Conservation (phyloP, 225 moss, liverwort and hornwort genomes). For the Climacium dendroides region DNA sequence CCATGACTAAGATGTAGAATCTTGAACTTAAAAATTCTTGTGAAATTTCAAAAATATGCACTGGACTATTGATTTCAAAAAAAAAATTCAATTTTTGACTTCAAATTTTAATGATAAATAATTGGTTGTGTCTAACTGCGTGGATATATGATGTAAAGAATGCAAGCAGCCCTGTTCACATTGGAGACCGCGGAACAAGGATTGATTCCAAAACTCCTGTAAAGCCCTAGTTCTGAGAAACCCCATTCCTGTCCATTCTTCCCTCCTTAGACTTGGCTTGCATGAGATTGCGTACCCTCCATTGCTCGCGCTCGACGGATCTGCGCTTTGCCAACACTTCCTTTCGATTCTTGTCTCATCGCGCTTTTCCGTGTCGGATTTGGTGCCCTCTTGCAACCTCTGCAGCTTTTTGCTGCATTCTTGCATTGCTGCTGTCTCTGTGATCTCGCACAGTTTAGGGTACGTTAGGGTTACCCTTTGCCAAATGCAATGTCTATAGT, state of each 20-base stretch:
- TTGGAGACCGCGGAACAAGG: not conserved
- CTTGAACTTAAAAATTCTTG: not conserved
- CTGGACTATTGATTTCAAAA: rapidly evolving
- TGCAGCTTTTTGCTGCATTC: not conserved
- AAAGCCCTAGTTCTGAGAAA: not conserved
- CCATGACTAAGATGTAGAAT: not conserved
- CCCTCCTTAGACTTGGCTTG: not conserved
- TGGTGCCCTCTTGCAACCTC: not conserved
- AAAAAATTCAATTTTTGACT: not conserved
- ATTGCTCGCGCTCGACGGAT: not conserved
- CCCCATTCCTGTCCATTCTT: not conserved
- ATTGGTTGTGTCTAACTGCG: too few species aligned
- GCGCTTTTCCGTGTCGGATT: not conserved
- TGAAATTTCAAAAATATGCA: not conserved
- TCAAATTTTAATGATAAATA: not conserved
- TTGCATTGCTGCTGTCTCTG: not conserved
- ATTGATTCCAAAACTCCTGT: not conserved
- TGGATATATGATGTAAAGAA: not conserved
- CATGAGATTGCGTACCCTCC: not conserved
- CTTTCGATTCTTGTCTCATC: not conserved
- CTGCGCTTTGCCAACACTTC: not conserved
- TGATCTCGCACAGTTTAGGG: not conserved
- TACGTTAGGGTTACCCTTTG: not conserved
- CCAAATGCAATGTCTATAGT: too few species aligned
- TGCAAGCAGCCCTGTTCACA: not conserved